Base-by-base conservation (phyloP, 2,329 filamentous ascomycete species). In the Arthrobotrys sphaeroides region DNA sequence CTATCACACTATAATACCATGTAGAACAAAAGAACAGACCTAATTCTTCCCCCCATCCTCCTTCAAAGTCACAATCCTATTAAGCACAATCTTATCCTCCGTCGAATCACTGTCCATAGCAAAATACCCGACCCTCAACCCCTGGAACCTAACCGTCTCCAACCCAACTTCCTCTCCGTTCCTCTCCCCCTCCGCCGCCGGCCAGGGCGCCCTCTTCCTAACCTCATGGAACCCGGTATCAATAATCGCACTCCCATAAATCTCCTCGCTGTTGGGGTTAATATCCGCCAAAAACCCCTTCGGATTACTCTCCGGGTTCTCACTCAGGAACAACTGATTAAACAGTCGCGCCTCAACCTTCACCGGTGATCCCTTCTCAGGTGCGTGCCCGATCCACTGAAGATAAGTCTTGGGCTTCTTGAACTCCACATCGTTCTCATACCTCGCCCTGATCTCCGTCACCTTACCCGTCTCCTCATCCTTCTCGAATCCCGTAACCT, bases 11-110 rank as follows among this genome's bases (percentile, higher is more conserved):
- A 45, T 28, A 12, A 28, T 28, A 3, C 5, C 9, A 53, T 53
- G 22, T 12, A 53, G 5, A 31, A 20, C 43, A 16, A 31, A 3
- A 26, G 16, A 38, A 31, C 18, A 22, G n/a, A 43, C 6, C n/a
- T 64, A 60, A 64, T 79, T 82, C 86, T 93, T 93, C 67, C 89
- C 89, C n/a, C 87, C 84, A 81, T 96, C 92, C 83, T 97, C 94
- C 85, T 96, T 96, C 80, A 97, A 83, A 53, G 91, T 92, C 20
- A 98, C 94, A 80, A 98, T 97, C 60, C 93, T 88, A 84, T 98
- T 98, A 28, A 98, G 84, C 53, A 98, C 88, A 78, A 96, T 85
- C 82, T 90, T 92, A n/a, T 92, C 91, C 31, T 88, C 88, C 0
- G 88, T 91, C 73, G 89, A 91, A 80, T 96, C 93, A 57, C 87